phyloP scores from a whole-genome alignment of 106 monocot genomes.

The Platanthera zijinensis region DNA sequence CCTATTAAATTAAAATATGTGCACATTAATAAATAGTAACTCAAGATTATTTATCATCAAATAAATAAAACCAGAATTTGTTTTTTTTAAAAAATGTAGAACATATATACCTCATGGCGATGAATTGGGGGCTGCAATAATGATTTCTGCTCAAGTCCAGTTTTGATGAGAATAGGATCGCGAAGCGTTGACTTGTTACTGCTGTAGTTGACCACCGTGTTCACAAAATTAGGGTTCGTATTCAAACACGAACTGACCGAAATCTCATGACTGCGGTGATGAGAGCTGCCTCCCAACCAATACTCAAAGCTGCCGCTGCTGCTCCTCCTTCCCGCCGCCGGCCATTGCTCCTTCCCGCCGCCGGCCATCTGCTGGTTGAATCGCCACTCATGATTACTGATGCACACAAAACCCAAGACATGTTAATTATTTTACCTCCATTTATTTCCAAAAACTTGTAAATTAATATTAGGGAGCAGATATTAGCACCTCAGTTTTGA shows the following conservation, averaged over 20 bases:
- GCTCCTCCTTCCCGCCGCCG: slow-evolving; percentile 21
- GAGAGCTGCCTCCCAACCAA: background rate
- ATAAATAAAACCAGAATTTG: background rate
- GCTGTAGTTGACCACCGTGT: background rate
- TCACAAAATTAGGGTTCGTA: background rate
- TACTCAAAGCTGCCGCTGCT: slow-evolving; percentile 4
- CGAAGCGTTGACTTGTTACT: background rate
- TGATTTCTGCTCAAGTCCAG: background rate
- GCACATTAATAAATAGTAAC: no score
- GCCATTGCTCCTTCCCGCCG: slow-evolving; percentile 9
- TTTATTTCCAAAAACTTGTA: background rate
- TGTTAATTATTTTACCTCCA: background rate
- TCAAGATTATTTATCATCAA: no score
- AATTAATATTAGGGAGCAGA: background rate
- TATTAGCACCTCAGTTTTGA: no score
- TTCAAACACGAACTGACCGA: background rate
- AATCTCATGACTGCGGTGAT: background rate
- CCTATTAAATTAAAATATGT: no score
- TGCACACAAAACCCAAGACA: background rate
- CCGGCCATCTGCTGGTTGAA: slow-evolving; percentile 32
- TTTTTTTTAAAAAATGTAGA: background rate
- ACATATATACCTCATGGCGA: background rate
- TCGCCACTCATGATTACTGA: slow-evolving; percentile 43
- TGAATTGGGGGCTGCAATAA: background rate
- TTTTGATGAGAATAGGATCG: background rate